Conservation (phyloP, 2,329 filamentous ascomycete genomes). For the Ascochyta lentis region DNA sequence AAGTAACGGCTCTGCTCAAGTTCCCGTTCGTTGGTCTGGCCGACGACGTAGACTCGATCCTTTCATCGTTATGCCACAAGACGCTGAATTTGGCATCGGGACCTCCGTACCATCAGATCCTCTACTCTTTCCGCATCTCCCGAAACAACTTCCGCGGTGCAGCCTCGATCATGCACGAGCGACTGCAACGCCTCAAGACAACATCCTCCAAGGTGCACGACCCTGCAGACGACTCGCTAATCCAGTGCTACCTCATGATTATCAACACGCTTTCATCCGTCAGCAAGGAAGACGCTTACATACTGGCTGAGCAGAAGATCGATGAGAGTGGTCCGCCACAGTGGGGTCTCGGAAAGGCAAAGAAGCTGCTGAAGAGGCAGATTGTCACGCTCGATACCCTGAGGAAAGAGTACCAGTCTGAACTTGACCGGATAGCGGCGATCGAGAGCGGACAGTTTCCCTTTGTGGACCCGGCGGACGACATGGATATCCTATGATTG, state of each 20-base stretch:
- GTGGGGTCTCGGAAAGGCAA: slow-evolving; percentile 43
- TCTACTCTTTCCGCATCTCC: slow-evolving; percentile 89
- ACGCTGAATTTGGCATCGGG: slow-evolving; percentile 67
- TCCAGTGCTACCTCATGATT: slow-evolving; percentile 82
- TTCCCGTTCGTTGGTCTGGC: slow-evolving; percentile 82
- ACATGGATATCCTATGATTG: slow-evolving; percentile 47
- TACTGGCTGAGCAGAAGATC: slow-evolving; percentile 63
- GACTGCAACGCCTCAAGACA: slow-evolving; percentile 59
- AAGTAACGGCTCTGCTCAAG: slow-evolving; percentile 61
- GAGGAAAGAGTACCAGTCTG: slow-evolving; percentile 85
- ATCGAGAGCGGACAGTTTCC: slow-evolving; percentile 91
- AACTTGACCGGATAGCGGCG: slow-evolving; percentile 85
- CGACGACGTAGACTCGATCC: slow-evolving; percentile 78
- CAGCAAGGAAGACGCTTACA: slow-evolving; percentile 80
- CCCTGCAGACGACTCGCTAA: slow-evolving; percentile 62
- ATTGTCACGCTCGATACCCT: slow-evolving; percentile 87
- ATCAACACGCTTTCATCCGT: slow-evolving; percentile 94
- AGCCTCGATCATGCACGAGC: slow-evolving; percentile 63
- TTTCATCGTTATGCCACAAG: slow-evolving; percentile 73
- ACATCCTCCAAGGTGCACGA: slow-evolving; percentile 48
- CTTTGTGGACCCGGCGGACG: slow-evolving; percentile 58
- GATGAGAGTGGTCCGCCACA: slow-evolving; percentile 46
- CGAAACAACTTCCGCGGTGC: slow-evolving; percentile 86
- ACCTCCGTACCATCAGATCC: slow-evolving; percentile 82
- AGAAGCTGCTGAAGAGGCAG: slow-evolving; percentile 65